Conservation (phyloP, 176 grass and related monocot species). For the Ampelocalamus luodianensis region DNA sequence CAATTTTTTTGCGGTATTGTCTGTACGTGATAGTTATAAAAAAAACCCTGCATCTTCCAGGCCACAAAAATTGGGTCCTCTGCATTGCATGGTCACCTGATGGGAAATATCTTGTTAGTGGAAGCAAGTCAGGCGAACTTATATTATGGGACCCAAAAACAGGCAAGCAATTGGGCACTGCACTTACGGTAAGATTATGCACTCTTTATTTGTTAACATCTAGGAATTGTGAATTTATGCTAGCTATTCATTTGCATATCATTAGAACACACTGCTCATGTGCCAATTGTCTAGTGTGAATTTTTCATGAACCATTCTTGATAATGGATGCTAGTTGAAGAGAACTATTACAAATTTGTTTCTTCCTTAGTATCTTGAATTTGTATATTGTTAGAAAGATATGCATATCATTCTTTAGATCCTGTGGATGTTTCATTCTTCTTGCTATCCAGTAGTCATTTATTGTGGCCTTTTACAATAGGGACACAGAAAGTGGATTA, state of each 20-base stretch:
- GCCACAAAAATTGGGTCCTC: constrained; percentile 99
- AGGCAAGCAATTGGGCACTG: constrained; percentile 76
- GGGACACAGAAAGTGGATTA: constrained; percentile 98
- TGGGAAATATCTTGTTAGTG: constrained; percentile 90
- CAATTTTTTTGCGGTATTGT: background rate
- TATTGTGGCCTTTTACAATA: constrained; percentile 32
- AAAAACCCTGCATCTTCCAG: constrained; percentile 54
- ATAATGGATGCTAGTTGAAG: constrained; percentile 16
- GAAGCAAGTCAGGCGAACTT: constrained; percentile 93
- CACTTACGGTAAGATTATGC: constrained; percentile 64
- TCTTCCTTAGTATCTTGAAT: background rate
- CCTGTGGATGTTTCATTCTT: background rate
- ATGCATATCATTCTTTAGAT: background rate
- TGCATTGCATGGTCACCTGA: constrained; percentile 94
- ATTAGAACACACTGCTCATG: background rate
- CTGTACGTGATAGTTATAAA: background rate
- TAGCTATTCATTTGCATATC: background rate
- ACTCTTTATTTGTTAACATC: background rate
- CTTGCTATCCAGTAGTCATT: constrained; percentile 7
- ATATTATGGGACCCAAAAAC: constrained; percentile 89
- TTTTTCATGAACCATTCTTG: background rate
- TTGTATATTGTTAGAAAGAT: constrained; percentile 20
- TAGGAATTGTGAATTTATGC: background rate
- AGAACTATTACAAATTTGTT: background rate
- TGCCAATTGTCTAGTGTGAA: background rate